Evolutionary conservation across 805 yeast species (phyloP).

Genomic region (Metschnikowia matae): DNA sequence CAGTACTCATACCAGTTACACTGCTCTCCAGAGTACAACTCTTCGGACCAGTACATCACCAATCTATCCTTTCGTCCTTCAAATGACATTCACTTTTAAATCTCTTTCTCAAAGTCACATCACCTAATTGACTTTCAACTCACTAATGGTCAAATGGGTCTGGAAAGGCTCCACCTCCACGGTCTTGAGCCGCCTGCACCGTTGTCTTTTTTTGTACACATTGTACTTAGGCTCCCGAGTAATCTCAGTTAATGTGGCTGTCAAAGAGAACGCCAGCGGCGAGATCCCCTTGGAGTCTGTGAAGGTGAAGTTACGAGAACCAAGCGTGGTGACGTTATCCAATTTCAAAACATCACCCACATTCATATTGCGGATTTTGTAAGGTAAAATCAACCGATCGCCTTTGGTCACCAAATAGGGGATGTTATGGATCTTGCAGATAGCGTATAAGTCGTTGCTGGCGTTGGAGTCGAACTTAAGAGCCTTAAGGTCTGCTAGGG

Average conservation of each 20-base stretch:
- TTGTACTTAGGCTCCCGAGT: slow-evolving; percentile 72
- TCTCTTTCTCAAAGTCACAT: too few relatives aligned
- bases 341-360: slow-evolving; percentile 81
- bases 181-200: slow-evolving; percentile 76
- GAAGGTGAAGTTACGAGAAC: slow-evolving; percentile 77
- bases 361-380: slow-evolving; percentile 64
- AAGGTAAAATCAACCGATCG: slow-evolving; percentile 78
- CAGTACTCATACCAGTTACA: too few relatives aligned
- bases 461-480: slow-evolving; percentile 61
- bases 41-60: too few relatives aligned
- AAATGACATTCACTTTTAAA: too few relatives aligned
- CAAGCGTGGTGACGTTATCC: slow-evolving; percentile 74
- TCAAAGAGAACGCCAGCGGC: slow-evolving; percentile 57
- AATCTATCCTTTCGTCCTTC: too few relatives aligned
- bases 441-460: slow-evolving; percentile 63
- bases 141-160: slow-evolving; percentile 74
- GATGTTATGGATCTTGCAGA: slow-evolving; percentile 74
- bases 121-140: slow-evolving; percentile 39
- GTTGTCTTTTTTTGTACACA: slow-evolving; percentile 55
- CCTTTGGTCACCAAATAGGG: slow-evolving; percentile 90
- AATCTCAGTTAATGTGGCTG: slow-evolving; percentile 81
- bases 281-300: slow-evolving; percentile 35
- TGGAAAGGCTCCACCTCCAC: slow-evolving; percentile 69
- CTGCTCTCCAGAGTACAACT: too few relatives aligned
- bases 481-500: slow-evolving; percentile 46